Evolutionary conservation across 306 rosid species (phyloP).

Genomic region (Prunus campanulata): DNA sequence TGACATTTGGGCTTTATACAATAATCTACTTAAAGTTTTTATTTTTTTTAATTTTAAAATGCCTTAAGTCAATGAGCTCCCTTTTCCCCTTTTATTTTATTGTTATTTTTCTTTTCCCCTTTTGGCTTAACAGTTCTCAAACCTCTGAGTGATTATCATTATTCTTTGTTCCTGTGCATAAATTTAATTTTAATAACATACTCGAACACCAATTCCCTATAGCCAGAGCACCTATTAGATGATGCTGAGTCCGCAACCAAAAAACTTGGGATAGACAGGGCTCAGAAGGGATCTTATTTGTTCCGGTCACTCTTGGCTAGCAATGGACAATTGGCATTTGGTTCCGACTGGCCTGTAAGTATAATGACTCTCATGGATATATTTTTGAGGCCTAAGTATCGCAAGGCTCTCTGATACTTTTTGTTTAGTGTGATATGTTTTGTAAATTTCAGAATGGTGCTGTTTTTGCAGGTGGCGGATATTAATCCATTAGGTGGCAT

Average conservation of each 20-base stretch:
- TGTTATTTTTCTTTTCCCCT: not conserved
- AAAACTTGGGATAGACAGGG: slow-evolving; percentile 83
- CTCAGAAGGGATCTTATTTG: slow-evolving; percentile 65
- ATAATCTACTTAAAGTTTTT: not conserved
- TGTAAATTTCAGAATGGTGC: slow-evolving; percentile 15
- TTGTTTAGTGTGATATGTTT: not conserved
- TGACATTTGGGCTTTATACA: not conserved
- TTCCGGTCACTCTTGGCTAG: slow-evolving; percentile 56
- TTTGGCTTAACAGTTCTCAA: not conserved
- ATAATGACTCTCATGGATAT: slow-evolving; percentile 1
- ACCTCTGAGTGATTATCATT: not conserved
- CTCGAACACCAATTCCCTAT: slow-evolving; percentile 24
- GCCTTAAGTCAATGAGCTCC: not conserved
- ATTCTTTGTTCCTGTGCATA: not conserved
- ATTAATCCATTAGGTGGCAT: slow-evolving; percentile 73
- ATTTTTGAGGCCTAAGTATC: slow-evolving; percentile 5
- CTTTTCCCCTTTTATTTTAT: not conserved
- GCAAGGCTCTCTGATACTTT: not conserved
- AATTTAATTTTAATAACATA: not conserved
- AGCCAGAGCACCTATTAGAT: slow-evolving; percentile 81
- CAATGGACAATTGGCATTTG: slow-evolving; percentile 59
- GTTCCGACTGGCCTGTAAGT: slow-evolving; percentile 93
- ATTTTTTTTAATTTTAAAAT: not conserved
- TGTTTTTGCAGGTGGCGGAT: slow-evolving; percentile 49
- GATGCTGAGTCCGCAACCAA: slow-evolving; percentile 54